A percentile compares a stretch with the other conserved stretches of the same genome.
phyloP scores from a whole-genome alignment of 768 basidiomycete genomes.

The Lentinula boryana region DNA sequence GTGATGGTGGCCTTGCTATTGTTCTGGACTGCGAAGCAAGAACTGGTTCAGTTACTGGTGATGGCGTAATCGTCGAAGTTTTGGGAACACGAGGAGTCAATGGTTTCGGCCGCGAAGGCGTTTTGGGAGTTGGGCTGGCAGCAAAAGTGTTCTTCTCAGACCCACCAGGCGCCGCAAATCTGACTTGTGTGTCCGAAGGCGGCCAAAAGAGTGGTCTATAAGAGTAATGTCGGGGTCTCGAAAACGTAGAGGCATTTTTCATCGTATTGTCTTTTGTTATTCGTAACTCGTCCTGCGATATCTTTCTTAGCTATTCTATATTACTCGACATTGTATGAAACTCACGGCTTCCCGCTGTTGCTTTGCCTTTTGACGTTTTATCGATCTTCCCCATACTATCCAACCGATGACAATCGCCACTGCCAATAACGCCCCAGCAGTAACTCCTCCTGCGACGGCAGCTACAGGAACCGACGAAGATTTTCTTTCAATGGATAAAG shows the following conservation, averaged over 20 bases:
- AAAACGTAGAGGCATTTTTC: constrained; percentile 28
- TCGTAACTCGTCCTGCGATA: constrained; percentile 17
- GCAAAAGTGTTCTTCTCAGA: neutral
- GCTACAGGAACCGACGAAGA: constrained; percentile 32
- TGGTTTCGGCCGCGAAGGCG: constrained; percentile 1
- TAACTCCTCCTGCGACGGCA: constrained; percentile 45
- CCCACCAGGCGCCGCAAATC: constrained; percentile 25
- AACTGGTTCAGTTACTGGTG: neutral
- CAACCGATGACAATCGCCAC: constrained; percentile 35
- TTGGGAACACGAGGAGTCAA: neutral
- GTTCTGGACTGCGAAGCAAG: neutral
- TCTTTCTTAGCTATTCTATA: neutral
- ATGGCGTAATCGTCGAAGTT: neutral
- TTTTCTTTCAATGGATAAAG: neutral
- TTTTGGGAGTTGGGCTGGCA: constrained; percentile 8
- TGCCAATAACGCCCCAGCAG: constrained; percentile 42
- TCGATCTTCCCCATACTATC: constrained; percentile 39
- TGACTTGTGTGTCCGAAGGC: constrained; percentile 29
- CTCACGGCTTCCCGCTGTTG: constrained; percentile 24
- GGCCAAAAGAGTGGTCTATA: constrained; percentile 22
- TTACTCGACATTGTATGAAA: neutral
- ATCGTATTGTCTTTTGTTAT: constrained; percentile 34
- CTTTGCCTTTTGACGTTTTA: constrained; percentile 29
- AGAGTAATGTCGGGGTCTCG: constrained; percentile 15
- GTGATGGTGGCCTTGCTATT: neutral